Percentiles rank a stretch among this genome's conserved stretches.
Conservation (phyloP, 179 eudicot species). For the Camellia oleifera region DNA sequence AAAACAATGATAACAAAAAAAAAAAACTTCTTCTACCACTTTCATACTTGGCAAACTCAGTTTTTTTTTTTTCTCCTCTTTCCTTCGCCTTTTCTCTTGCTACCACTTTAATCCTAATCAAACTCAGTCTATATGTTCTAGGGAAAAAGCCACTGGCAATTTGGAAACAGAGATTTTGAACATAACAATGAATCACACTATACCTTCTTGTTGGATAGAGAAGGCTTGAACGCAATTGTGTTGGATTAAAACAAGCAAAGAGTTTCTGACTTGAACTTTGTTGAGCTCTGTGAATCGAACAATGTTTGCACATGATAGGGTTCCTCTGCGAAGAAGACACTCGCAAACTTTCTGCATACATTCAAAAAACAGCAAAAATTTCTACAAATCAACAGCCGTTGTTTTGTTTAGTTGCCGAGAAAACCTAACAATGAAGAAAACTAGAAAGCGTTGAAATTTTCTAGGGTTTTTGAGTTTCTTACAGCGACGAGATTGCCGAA, state of each 20-base stretch:
- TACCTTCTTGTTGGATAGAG: conserved; percentile 65
- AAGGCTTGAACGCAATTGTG: conserved; percentile 95
- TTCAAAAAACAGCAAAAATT: not conserved
- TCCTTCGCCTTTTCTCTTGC: too few species aligned
- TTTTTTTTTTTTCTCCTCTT: not conserved
- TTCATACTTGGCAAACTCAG: too few species aligned
- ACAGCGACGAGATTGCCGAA: conserved; percentile 78
- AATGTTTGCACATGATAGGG: conserved; percentile 41
- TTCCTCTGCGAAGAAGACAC: conserved; percentile 78
- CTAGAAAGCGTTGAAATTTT: not conserved
- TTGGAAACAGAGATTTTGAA: not conserved
- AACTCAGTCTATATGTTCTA: not conserved
- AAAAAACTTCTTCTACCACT: too few species aligned
- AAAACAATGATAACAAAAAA: too few species aligned
- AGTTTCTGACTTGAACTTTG: conserved; percentile 37
- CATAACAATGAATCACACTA: not conserved
- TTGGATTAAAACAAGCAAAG: conserved; percentile 62
- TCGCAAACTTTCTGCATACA: conserved; percentile 78
- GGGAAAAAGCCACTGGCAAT: not conserved
- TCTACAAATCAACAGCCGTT: not conserved
- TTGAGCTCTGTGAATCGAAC: conserved; percentile 37
- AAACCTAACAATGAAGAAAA: not conserved
- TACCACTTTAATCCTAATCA: too few species aligned
- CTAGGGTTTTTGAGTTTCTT: conserved; percentile 12
- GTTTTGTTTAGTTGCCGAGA: not conserved